These are phyloP conservation scores for Malus hybrid DNA, from an alignment of 331 rosid genomes.

Conservation along the genomic window DNA sequence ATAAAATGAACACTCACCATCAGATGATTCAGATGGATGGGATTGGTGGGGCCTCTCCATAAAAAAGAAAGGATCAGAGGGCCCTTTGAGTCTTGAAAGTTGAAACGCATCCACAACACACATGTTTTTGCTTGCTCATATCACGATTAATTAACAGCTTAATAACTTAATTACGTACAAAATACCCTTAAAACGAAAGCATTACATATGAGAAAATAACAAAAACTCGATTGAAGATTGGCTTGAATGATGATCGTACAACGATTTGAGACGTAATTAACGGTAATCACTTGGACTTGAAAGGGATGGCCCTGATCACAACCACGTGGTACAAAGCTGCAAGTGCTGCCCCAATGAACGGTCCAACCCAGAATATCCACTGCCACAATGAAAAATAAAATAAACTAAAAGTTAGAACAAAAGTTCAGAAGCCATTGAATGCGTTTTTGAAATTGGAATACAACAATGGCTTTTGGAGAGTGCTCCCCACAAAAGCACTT, in stretches of 20 bases:
- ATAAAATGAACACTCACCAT: conserved; percentile 5
- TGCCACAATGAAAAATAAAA: neutral
- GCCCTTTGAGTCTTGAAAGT: neutral
- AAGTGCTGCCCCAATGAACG: conserved; percentile 41
- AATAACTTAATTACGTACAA: neutral
- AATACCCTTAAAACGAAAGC: neutral
- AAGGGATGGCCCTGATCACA: conserved; percentile 41
- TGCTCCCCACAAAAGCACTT: too few relatives aligned
- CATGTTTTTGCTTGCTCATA: neutral
- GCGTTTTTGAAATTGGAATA: too few relatives aligned
- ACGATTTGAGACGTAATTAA: neutral
- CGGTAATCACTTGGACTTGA: conserved; percentile 21
- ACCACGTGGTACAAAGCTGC: conserved; percentile 40
- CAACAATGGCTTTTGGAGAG: too few relatives aligned
- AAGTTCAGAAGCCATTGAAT: neutral
- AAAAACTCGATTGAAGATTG: neutral
- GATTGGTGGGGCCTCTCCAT: neutral
- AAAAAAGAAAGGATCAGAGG: neutral
- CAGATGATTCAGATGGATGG: neutral
- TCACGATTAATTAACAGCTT: neutral
- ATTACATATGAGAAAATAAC: neutral
- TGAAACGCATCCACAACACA: neutral
- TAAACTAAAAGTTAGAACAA: neutral
- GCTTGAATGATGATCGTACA: neutral
- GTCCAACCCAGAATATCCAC: conserved; percentile 53